Evolutionary conservation across 1,284 basidiomycete genomes (phyloP), one percentile per base, ranked within the genome.

Genomic region (Baeospora myosura): DNA sequence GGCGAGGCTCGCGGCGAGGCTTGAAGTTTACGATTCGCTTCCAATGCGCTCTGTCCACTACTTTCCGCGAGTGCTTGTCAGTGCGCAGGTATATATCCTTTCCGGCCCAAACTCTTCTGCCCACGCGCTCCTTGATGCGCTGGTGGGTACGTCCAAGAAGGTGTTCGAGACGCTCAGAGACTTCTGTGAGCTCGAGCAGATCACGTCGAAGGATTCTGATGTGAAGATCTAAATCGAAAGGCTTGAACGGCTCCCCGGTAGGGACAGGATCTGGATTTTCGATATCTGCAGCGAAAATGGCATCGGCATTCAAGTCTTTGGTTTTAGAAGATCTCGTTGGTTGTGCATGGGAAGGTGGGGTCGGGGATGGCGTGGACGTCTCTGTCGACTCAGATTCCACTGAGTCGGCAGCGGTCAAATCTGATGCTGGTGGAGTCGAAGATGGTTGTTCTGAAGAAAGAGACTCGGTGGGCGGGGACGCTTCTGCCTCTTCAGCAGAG

Each of bases 51-150:
- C 60, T 60, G 14, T 26, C 22, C 16, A 55, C 48, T 17, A 72
- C 44, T 7, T 45, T 25, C 7, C 55, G 44, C 20, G 71, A 67
- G 12, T 38, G 7, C 3, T 40, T 42, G n/a, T 50, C 47, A 14
- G 56, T 52, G 17, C 54, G 56, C 35, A 86, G 38, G 50, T 70
- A 88, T 2, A 87, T 50, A 43, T 76, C 63, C 56, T 74, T 76
- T 22, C 58, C 65, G 5, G 47, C 55, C 82, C 81, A 87, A 2
- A 88, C 74, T 14, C 85, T 74, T 11, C 85, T 72, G 3, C 81
- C 81, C 10, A 86, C 60, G 22, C 72, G 67, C 59, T 88, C 83
- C 59, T 84, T 84, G 14, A 75, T 42, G 18, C 82, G 72, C 45
- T 78, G 72, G 1, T 63, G 62, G 17, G 64, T 71, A n/a, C 81